Conservation (phyloP, 768 basidiomycete species). For the Termitomyces sp. region DNA sequence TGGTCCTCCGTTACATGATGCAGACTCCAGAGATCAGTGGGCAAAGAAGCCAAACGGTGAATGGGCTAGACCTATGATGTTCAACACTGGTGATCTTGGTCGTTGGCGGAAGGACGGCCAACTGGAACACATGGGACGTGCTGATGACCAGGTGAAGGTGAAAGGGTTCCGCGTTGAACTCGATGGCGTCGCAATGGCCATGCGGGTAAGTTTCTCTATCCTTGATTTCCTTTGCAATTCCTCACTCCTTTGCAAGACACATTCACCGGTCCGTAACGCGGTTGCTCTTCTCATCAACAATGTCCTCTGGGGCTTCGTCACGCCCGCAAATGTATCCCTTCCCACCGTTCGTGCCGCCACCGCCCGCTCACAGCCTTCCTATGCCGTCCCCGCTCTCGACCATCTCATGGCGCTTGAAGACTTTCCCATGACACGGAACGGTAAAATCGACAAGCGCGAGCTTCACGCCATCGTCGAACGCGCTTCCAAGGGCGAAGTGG, state of each 20-base stretch:
- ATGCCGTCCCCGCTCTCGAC: constrained; percentile 52
- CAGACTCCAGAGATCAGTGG: too few species aligned
- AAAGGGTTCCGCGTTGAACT: constrained; percentile 65
- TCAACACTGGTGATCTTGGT: constrained; percentile 60
- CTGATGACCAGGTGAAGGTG: constrained; percentile 63
- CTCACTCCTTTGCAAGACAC: background rate
- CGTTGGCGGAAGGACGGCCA: constrained; percentile 49
- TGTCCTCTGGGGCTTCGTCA: constrained; percentile 17
- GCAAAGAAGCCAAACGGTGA: too few species aligned
- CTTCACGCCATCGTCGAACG: constrained; percentile 20
- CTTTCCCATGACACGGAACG: constrained; percentile 52
- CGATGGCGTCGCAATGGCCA: constrained; percentile 55
- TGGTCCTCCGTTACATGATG: too few species aligned
- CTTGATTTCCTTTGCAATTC: background rate
- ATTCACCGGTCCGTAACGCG: constrained; percentile 12
- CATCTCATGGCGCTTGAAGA: constrained; percentile 36
- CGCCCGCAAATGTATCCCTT: constrained; percentile 12
- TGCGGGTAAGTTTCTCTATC: constrained; percentile 35
- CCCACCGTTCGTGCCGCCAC: constrained; percentile 15
- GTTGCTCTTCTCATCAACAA: constrained; percentile 17
- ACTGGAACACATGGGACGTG: constrained; percentile 52
- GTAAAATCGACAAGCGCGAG: constrained; percentile 45
- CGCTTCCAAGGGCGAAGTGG: background rate
- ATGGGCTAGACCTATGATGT: too few species aligned
- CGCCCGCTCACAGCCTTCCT: constrained; percentile 44